A percentile compares a stretch with the other conserved stretches of the same genome.
These are phyloP conservation scores for Annona squamosa DNA, from an alignment of 164 flowering plant species.

Conservation along the genomic window DNA sequence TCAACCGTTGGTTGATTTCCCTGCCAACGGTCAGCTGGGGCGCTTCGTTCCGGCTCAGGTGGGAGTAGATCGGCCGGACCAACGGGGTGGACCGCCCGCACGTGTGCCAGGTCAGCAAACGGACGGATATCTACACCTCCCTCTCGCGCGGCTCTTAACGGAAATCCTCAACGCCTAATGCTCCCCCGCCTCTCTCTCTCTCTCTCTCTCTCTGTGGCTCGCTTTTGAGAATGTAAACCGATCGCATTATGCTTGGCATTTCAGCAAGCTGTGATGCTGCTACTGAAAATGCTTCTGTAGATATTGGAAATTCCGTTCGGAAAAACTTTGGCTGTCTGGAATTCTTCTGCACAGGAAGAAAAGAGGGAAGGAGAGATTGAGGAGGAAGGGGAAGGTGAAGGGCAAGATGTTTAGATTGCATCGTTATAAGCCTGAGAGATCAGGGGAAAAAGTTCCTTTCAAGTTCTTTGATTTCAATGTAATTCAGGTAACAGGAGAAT, in stretches of 20 bases:
- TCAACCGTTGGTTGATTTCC: not conserved
- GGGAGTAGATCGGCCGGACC: not conserved
- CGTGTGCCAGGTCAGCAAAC: not conserved
- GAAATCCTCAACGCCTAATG: not conserved
- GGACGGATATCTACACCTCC: not conserved
- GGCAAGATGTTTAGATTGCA: slow-evolving; percentile 58
- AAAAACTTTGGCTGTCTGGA: not conserved
- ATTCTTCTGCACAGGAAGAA: not conserved
- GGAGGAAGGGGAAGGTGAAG: slow-evolving; percentile 7
- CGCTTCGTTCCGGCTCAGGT: not conserved
- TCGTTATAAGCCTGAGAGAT: slow-evolving; percentile 34
- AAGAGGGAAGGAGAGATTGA: not conserved
- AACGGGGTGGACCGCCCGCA: not conserved
- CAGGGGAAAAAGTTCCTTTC: slow-evolving; percentile 62
- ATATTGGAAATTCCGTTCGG: not conserved
- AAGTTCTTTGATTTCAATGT: slow-evolving; percentile 51
- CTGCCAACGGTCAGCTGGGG: not conserved
- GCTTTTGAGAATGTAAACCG: not conserved
- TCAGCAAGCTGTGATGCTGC: not conserved
- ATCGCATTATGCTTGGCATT: not conserved
- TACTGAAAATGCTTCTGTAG: not conserved
- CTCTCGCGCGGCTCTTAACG: not conserved
- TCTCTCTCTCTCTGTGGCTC: not conserved
- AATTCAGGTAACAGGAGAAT: slow-evolving; percentile 30
- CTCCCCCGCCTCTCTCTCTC: not conserved